These are phyloP conservation scores for Wickerhamiella siamensis DNA, from an alignment of 805 yeast species.

Conservation along the genomic window DNA sequence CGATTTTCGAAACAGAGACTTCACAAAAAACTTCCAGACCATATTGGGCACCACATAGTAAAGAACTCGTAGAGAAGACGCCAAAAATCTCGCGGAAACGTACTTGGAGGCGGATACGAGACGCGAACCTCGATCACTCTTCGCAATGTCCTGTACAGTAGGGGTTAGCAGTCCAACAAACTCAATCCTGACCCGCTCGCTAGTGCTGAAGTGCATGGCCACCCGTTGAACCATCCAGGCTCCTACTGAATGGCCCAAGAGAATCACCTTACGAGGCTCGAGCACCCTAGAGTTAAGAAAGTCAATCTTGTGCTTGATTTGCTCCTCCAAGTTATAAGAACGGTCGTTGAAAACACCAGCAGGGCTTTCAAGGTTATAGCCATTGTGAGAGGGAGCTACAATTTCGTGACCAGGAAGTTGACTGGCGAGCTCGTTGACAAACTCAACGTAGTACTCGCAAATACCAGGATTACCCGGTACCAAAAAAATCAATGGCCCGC, in stretches of 20 bases:
- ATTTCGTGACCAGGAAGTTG: constrained; percentile 35
- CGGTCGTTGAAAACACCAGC: constrained; percentile 6
- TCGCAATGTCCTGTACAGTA: constrained; percentile 47
- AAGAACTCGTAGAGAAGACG: constrained; percentile 10
- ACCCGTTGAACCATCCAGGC: constrained; percentile 47
- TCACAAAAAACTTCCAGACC: background rate
- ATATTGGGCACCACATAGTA: constrained; percentile 7
- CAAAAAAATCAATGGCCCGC: constrained; percentile 34
- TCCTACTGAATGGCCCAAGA: constrained; percentile 64
- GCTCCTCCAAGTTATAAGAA: constrained; percentile 35
- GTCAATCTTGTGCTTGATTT: constrained; percentile 42
- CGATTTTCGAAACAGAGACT: background rate
- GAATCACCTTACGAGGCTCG: constrained; percentile 27
- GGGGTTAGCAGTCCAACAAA: constrained; percentile 56
- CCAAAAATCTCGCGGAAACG: constrained; percentile 8
- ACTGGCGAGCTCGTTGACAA: constrained; percentile 32
- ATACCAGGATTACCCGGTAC: constrained; percentile 74
- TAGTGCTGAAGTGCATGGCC: constrained; percentile 20
- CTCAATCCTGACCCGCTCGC: constrained; percentile 23
- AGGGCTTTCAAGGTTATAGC: constrained; percentile 28
- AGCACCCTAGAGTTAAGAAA: constrained; percentile 29
- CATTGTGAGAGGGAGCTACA: constrained; percentile 52
- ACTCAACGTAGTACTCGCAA: constrained; percentile 46
- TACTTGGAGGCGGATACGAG: constrained; percentile 21
- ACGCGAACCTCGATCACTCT: constrained; percentile 29